Base-by-base conservation (phyloP, 169 alveolate species). In the Cyclospora cayetanensis region DNA sequence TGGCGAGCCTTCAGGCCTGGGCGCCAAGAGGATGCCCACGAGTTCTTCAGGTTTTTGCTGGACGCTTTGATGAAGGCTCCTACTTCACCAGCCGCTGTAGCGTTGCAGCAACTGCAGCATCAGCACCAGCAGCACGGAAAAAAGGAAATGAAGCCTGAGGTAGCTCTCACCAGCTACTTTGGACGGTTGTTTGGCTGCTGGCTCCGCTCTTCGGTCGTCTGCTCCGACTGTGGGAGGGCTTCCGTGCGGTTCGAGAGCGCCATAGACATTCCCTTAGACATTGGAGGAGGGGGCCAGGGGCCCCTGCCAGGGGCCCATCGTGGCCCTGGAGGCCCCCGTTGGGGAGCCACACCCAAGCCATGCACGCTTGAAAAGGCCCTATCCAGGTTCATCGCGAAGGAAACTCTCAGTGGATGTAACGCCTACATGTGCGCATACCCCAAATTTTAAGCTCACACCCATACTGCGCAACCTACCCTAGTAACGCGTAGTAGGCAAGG, bases 21-120 rank as follows among this genome's bases (percentile, higher is more conserved):
- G 46, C 42, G 93, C 25, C 94, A 93, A 92, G 95, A 94, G 22
- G 96, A 94, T 31, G 96, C 96, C 3, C 96, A 94, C 68, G 96
- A 94, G 63, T 94, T 94, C 86, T 63, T 94, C 41, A 82, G 96
- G 3, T 94, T 42, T 29, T 84, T 94, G 39, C 42, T 94, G 2
- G 96, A 94, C 63, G 95, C 95, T 1, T 65, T 94, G 65, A 94
- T 90, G 43, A 93, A 93, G 55, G 92, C 94, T 72, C 90, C 72
- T 15, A 70, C 89, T 12, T 29, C 82, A 63, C 79, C 87, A 1
- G 82, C 65, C 22, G 90, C 90, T 12, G 90, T 53, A 50, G 77
- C 60, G 20, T 66, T 76, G 46, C 65, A 80, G 90, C 39, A 15
- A 43, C 37, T 4, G 63, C 39, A 35, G 82, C 46, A 41, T n/a